Evolutionary conservation across 768 basidiomycete species (phyloP), one percentile per base, ranked within the genome.

Genomic region (Cyclocybe cylindracea): DNA sequence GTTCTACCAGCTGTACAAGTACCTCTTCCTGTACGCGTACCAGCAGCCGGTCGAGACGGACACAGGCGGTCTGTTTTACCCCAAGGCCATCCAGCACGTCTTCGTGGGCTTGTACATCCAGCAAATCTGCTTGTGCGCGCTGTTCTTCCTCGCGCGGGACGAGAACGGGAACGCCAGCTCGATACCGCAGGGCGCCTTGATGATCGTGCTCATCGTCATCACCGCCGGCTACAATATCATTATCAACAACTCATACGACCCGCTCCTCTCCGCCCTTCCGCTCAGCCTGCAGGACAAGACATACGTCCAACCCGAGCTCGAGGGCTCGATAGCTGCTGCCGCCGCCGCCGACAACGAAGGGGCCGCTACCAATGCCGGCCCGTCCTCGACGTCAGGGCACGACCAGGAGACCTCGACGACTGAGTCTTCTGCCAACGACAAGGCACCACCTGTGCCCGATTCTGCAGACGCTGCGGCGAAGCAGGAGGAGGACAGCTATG

Each of bases 21-120:
- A 93, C 60, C 81, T 91, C 31, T 94, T 91, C 79, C 74, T 91
- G 47, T 94, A 84, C 76, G 84, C 82, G 54, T 82, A 83, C 61
- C 85, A 90, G 49, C 87, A 93, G 65, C 81, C 86, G 3, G 65
- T 78, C 0, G 70, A 78, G 4, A 73, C 73, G 44, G 94, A 97
- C 49, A 96, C 94, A 0, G 96, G 96, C 35, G 97, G 97, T 0
- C 66, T 91, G 44, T 98, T 97, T 78, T 98, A 94, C 79, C 95
- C 95, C 18, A 91, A 87, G 69, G 96, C 97, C 4, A 83, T 98
- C 24, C 85, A 91, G 44, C 97, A 98, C 63, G 64, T 96, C 31
- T 98, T 98, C 58, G 92, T 94, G 16, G 97, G 96, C 3, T 61
- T 98, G 65, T 99, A 99, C 65, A 78, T 99, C 40, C 83, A 95